phyloP scores from a whole-genome alignment of 495 filamentous ascomycete genomes.

The Penicillium crystallinum region DNA sequence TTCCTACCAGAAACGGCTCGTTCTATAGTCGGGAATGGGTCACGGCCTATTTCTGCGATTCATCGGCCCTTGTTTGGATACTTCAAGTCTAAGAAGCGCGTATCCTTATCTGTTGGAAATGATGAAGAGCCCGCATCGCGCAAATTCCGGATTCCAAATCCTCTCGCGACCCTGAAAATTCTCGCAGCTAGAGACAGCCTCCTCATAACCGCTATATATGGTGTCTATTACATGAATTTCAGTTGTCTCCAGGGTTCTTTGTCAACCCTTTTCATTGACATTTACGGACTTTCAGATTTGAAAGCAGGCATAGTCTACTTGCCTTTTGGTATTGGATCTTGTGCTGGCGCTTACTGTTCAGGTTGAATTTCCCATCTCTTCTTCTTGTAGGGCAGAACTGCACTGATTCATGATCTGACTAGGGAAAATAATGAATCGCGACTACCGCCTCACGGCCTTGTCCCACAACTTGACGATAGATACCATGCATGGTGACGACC shows the following conservation, averaged over 20 bases:
- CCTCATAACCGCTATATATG: background rate
- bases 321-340: background rate
- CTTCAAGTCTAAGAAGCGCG: background rate
- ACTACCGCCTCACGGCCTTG: background rate
- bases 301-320: background rate
- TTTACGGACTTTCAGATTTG: background rate
- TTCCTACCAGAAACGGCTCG: background rate
- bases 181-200: background rate
- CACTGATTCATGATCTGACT: background rate
- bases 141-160: background rate
- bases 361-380: background rate
- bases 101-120: background rate
- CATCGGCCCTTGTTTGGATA: background rate
- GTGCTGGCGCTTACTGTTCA: background rate
- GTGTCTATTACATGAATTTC: background rate
- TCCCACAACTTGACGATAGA: background rate
- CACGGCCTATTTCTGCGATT: background rate
- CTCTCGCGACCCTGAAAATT: background rate
- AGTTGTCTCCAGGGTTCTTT: background rate
- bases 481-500: background rate
- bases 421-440: background rate
- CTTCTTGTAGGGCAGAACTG: no score
- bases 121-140: background rate
- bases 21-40: background rate
- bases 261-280: background rate